These are phyloP conservation scores for Theobroma cacao DNA, from an alignment of 345 rosid genomes.

Conservation along the genomic window DNA sequence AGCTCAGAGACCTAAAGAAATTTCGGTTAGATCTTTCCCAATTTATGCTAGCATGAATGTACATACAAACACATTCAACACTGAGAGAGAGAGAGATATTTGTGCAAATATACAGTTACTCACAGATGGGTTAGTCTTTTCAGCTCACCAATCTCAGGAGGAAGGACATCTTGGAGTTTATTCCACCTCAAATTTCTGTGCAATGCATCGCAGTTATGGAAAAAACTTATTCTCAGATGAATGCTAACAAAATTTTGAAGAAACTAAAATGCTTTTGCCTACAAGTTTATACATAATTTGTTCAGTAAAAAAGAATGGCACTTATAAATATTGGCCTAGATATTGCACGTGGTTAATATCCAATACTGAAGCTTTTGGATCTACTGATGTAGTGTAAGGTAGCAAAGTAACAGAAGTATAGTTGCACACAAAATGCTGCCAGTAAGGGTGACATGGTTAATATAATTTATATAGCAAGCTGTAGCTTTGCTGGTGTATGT, in stretches of 20 bases:
- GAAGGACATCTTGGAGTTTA: conserved; percentile 36
- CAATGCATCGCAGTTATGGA: neutral
- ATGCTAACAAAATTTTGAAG: neutral
- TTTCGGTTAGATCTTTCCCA: conserved; percentile 3
- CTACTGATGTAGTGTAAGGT: neutral
- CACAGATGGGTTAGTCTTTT: conserved; percentile 89
- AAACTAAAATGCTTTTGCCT: neutral
- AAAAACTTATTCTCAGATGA: neutral
- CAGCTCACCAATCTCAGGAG: conserved; percentile 85
- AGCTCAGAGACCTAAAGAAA: conserved; percentile 75
- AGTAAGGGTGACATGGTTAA: neutral
- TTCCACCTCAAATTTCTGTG: conserved; percentile 5
- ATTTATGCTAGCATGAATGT: neutral
- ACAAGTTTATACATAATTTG: neutral
- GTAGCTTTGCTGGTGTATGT: neutral
- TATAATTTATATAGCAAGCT: neutral
- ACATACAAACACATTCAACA: neutral
- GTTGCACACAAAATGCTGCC: too few species aligned
- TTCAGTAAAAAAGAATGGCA: neutral
- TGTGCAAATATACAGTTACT: conserved; percentile 24
- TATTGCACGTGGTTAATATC: neutral
- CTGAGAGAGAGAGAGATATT: neutral
- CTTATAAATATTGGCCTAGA: neutral
- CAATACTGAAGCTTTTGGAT: neutral
- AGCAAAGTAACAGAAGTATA: too few species aligned